Evolutionary conservation across 1,139 yeast species (phyloP).

Genomic region (Casaregolazyma lundiana): DNA sequence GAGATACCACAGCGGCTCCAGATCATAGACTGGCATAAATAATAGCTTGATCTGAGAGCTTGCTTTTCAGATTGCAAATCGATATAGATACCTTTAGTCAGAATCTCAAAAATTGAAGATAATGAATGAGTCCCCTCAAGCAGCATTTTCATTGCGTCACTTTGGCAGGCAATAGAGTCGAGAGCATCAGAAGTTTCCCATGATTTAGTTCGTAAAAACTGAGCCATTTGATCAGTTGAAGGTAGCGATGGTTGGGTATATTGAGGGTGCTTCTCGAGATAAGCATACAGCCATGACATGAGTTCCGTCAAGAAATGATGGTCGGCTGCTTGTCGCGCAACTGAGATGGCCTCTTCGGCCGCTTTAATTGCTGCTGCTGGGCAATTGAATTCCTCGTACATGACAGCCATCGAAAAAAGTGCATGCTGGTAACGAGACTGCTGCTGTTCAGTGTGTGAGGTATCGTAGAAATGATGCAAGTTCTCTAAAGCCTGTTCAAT

Average conservation of each 20-base stretch:
- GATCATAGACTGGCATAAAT: constrained; percentile 27
- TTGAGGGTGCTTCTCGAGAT: constrained; percentile 63
- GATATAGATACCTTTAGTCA: constrained; percentile 51
- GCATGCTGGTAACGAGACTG: constrained; percentile 77
- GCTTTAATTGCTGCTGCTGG: constrained; percentile 72
- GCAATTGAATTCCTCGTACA: constrained; percentile 74
- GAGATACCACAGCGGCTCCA: constrained; percentile 28
- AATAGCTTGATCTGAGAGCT: constrained; percentile 25
- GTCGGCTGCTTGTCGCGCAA: constrained; percentile 84
- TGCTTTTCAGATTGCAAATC: constrained; percentile 38
- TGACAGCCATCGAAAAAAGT: constrained; percentile 66
- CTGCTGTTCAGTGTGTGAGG: constrained; percentile 66
- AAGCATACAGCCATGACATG: constrained; percentile 74
- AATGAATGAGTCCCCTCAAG: constrained; percentile 46
- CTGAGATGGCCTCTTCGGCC: constrained; percentile 81
- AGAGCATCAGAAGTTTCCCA: constrained; percentile 47
- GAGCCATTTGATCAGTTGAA: constrained; percentile 54
- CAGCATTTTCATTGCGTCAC: constrained; percentile 52
- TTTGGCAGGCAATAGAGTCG: constrained; percentile 56
- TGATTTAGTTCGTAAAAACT: constrained; percentile 57
- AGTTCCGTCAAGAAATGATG: constrained; percentile 66
- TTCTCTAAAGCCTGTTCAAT: constrained; percentile 71
- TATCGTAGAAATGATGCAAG: constrained; percentile 79
- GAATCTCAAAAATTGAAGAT: constrained; percentile 45
- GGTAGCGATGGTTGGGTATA: constrained; percentile 27